Evolutionary conservation across 192 early-diverging fungal genomes (phyloP).

Genomic region (Podila epigama): DNA sequence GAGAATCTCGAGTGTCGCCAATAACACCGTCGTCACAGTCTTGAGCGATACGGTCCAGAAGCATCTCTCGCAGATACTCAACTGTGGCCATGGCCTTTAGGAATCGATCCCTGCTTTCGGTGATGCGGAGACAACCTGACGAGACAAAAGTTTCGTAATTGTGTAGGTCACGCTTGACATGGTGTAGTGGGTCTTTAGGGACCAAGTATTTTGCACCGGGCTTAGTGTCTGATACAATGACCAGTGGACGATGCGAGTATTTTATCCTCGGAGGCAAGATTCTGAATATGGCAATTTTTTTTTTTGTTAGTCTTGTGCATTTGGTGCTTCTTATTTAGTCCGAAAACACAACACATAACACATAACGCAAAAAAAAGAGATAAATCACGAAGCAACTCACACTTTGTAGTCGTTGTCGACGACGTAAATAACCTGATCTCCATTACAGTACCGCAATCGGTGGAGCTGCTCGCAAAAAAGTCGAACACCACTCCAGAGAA

Average conservation of each 20-base stretch:
- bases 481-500: not conserved
- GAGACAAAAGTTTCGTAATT: too few species aligned
- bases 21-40: not conserved
- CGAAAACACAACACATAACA: too few species aligned
- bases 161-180: not conserved
- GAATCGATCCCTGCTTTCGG: not conserved
- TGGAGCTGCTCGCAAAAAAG: not conserved
- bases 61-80: not conserved
- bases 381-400: not conserved
- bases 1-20: not conserved
- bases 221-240: too few species aligned
- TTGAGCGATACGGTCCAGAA: not conserved
- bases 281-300: too few species aligned
- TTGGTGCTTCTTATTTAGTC: not conserved
- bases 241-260: too few species aligned
- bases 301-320: not conserved
- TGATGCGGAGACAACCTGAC: too few species aligned
- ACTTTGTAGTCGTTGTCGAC: not conserved
- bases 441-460: not conserved
- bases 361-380: not conserved
- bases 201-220: too few species aligned
- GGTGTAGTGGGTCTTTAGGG: not conserved
- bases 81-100: not conserved
- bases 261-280: too few species aligned
- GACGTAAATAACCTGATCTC: not conserved